These are phyloP conservation scores for Aechmea fasciata DNA, from an alignment of 176 grass and related monocot genomes.

Conservation along the genomic window DNA sequence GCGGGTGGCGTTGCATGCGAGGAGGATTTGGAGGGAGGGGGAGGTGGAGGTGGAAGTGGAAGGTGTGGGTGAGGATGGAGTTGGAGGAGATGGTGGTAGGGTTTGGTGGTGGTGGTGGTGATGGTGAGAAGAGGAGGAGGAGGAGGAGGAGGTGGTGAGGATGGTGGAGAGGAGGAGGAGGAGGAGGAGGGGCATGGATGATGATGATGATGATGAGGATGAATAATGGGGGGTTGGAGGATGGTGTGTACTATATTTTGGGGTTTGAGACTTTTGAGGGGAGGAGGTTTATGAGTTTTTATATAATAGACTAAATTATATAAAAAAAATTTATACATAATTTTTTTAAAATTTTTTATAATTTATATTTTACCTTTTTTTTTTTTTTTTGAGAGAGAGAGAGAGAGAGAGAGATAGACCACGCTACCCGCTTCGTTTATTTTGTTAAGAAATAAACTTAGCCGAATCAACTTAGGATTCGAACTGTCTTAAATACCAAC, in stretches of 20 bases:
- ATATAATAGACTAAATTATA: neutral
- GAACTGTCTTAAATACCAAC: too few species aligned
- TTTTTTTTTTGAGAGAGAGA: too few species aligned
- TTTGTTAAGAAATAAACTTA: too few species aligned
- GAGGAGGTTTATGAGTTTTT: neutral
- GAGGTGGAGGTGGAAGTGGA: conserved; percentile 4
- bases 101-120: neutral
- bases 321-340: too few species aligned
- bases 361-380: too few species aligned
- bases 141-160: neutral
- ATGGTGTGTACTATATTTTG: conserved; percentile 4
- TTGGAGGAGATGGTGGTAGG: conserved; percentile 11
- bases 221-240: neutral
- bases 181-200: neutral
- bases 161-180: neutral
- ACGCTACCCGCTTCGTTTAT: too few species aligned
- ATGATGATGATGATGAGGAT: neutral
- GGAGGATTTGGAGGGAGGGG: conserved; percentile 27
- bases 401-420: too few species aligned
- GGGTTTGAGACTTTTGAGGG: neutral
- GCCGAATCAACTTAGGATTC: too few species aligned
- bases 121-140: neutral
- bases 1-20: conserved; percentile 71
- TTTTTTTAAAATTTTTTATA: too few species aligned
- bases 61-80: conserved; percentile 9